phyloP scores from a whole-genome alignment of 2,329 filamentous ascomycete genomes.

The Hymenoscyphus albidus region DNA sequence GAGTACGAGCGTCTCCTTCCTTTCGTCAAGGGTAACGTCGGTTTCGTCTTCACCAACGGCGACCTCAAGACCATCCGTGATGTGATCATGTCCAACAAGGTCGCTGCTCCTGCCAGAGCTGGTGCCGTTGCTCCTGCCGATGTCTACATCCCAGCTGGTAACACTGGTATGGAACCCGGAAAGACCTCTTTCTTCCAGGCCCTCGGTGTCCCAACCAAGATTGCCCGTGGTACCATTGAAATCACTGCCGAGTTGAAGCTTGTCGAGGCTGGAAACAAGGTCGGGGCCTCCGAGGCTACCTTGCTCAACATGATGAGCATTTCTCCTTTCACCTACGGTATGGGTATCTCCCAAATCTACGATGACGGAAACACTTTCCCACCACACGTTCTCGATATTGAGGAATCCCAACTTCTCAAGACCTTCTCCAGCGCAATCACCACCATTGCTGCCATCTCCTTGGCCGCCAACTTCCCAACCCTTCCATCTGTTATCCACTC shows the following conservation, averaged over 20 bases:
- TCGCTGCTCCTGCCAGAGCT: constrained; percentile 95
- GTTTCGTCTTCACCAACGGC: constrained; percentile 98
- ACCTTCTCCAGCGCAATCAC: constrained; percentile 75
- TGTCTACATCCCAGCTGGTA: constrained; percentile 94
- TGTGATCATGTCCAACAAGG: constrained; percentile 94
- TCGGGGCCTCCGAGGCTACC: constrained; percentile 97
- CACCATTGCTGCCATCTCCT: constrained; percentile 85
- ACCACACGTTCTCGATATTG: constrained; percentile 81
- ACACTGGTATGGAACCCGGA: constrained; percentile 99
- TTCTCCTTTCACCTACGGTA: constrained; percentile 99
- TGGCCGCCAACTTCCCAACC: constrained; percentile 93
- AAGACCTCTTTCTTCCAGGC: constrained; percentile 99
- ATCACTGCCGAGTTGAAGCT: constrained; percentile 98
- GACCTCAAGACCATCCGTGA: constrained; percentile 91
- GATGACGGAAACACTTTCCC: constrained; percentile 93
- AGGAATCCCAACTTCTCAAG: constrained; percentile 89
- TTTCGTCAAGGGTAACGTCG: constrained; percentile 94
- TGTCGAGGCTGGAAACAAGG: constrained; percentile 86
- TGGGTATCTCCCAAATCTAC: constrained; percentile 95
- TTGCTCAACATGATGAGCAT: constrained; percentile 99
- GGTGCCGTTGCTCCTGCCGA: constrained; percentile 92
- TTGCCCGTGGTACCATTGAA: constrained; percentile 99
- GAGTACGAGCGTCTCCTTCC: constrained; percentile 98
- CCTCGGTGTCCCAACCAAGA: constrained; percentile 99
- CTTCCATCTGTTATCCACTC: constrained; percentile 96